Percentiles rank a stretch among this genome's conserved stretches.
phyloP scores from a whole-genome alignment of 805 yeast species.

The Cyberlindnera samutprakarnensis region DNA sequence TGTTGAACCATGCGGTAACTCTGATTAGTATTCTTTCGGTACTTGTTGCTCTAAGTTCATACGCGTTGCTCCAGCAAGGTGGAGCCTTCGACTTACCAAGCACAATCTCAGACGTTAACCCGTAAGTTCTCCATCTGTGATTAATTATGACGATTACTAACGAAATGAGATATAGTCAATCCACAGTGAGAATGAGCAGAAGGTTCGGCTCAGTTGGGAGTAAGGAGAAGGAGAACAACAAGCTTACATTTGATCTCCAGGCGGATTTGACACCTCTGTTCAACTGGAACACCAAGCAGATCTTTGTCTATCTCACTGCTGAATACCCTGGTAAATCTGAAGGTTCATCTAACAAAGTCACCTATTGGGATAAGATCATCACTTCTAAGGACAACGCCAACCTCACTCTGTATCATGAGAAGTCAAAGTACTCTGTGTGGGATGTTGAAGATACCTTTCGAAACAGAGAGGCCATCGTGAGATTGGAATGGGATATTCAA shows the following conservation, averaged over 20 bases:
- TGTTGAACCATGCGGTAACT: conserved; percentile 48
- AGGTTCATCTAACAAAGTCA: conserved; percentile 52
- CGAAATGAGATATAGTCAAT: conserved; percentile 14
- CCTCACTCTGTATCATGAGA: conserved; percentile 41
- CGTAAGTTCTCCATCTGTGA: conserved; percentile 17
- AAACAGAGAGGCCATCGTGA: conserved; percentile 58
- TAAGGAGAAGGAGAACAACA: conserved; percentile 70
- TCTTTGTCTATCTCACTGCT: conserved; percentile 86
- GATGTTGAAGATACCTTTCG: conserved; percentile 57
- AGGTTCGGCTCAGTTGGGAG: conserved; percentile 61
- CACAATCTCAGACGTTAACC: conserved; percentile 28
- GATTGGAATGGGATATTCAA: conserved; percentile 85
- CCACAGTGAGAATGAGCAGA: conserved; percentile 46
- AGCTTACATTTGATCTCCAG: conserved; percentile 63
- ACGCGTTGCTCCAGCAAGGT: conserved; percentile 37
- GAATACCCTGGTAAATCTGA: conserved; percentile 47
- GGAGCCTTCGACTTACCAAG: conserved; percentile 38
- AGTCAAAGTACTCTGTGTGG: conserved; percentile 81
- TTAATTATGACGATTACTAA: conserved; percentile 13
- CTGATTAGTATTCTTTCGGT: conserved; percentile 39
- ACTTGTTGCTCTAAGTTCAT: conserved; percentile 40
- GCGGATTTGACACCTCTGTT: conserved; percentile 73
- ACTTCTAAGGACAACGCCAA: conserved; percentile 49
- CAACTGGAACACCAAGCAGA: conserved; percentile 96
- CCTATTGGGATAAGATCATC: conserved; percentile 88